phyloP scores from a whole-genome alignment of 192 early-diverging fungal genomes.

The Podila epigama region DNA sequence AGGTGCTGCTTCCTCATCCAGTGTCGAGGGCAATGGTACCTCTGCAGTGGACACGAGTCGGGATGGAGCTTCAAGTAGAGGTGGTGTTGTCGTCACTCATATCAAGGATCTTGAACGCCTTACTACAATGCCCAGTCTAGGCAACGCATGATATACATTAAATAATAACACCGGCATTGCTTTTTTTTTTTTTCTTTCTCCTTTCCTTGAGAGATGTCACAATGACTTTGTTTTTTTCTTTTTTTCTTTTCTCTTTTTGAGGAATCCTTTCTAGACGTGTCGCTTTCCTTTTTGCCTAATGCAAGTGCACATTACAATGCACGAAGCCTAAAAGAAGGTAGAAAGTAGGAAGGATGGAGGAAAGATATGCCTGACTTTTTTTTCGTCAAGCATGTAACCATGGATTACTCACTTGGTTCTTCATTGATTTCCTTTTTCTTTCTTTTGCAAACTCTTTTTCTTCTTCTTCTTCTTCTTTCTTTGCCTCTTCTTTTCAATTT shows the following conservation, averaged over 20 bases:
- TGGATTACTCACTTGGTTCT: not conserved
- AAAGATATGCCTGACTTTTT: no score
- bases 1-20: not conserved
- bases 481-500: not conserved
- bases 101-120: constrained; percentile 35
- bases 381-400: not conserved
- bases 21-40: not conserved
- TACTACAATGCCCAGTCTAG: constrained; percentile 22
- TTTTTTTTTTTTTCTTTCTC: not conserved
- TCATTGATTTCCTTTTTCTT: not conserved
- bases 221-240: not conserved
- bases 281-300: no score
- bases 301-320: no score
- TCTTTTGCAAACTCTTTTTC: not conserved
- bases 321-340: no score
- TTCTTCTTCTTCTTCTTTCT: constrained; percentile 6
- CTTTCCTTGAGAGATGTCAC: not conserved
- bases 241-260: not conserved
- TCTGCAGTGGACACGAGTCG: not conserved
- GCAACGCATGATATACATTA: not conserved
- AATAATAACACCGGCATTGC: no score
- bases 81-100: constrained; percentile 19
- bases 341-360: no score
- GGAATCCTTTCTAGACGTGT: no score
- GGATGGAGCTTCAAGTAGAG: constrained; percentile 10